Base-by-base conservation (phyloP, 208 protist genomes). In the Wallacemonas sp. region DNA sequence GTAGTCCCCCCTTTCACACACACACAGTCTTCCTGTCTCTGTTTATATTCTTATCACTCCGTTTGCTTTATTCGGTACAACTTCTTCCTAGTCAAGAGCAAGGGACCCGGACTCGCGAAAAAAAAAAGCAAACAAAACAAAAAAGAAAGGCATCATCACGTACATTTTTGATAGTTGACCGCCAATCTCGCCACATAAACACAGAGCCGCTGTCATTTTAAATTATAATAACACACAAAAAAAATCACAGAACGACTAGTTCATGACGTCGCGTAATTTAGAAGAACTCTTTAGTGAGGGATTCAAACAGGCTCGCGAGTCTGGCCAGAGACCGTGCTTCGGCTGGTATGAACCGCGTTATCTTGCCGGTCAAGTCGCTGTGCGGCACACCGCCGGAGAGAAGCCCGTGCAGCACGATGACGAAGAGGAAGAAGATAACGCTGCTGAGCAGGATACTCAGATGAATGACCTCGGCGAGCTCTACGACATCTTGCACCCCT, bases 281-380 rank as follows among this genome's bases (percentile, higher is more conserved):
- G 59, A 2, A 62, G 22, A 4, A n/a, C 2, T 42, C 45, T 77
- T 55, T 61, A 59, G 45, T 11, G 62, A 76, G 41, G 72, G 36
- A 15, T 76, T 79, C 42, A 66, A 67, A n/a, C 44, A 60, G 51
- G 63, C 58, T 49, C 53, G 63, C 30, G 44, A 42, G 9, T 6
- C 44, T 12, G 69, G 70, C 39, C 51, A 67, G 27, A 54, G 63
- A 26, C 81, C 77, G 5, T 72, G 67, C 39, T 88, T 88, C 47
- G 81, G 81, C 30, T 83, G 73, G 74, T 84, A 88, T 44, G 71
- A 79, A 53, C 81, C 81, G 2, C 67, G 77, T n/a, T 88, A 79
- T 44, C 60, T 88, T 33, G 54, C 60, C n/a, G 19, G 51, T 17
- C 30, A 58, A n/a, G 51, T 58, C n/a, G 24, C 51, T 19, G 15